phyloP scores from a whole-genome alignment of 441 rosid genomes.

The Gossypium trilobum region DNA sequence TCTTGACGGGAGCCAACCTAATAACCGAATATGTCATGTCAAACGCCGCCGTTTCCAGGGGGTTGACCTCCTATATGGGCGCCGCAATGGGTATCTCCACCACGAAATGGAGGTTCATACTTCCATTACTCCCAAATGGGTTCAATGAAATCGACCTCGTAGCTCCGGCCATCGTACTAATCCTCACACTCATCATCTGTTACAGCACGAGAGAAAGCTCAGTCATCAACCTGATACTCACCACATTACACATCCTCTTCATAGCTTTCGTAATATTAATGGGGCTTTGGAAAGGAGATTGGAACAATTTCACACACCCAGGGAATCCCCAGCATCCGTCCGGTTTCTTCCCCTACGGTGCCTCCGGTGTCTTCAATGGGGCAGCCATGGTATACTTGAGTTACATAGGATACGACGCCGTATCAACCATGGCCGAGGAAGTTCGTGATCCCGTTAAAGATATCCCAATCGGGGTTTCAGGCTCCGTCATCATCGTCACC shows the following conservation, averaged over 20 bases:
- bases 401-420: conserved; percentile 91
- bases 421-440: conserved; percentile 89
- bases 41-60: conserved; percentile 77
- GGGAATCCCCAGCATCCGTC: conserved; percentile 40
- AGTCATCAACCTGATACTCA: conserved; percentile 56
- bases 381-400: conserved; percentile 76
- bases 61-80: conserved; percentile 64
- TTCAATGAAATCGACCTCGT: conserved; percentile 62
- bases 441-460: conserved; percentile 64
- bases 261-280: conserved; percentile 53
- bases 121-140: conserved; percentile 50
- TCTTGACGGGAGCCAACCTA: conserved; percentile 69
- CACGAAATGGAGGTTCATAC: conserved; percentile 47
- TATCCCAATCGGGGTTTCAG: conserved; percentile 78
- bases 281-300: conserved; percentile 60
- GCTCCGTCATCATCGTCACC: conserved; percentile 70
- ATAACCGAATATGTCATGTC: conserved; percentile 78
- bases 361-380: conserved; percentile 63
- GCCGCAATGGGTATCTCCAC: conserved; percentile 61
- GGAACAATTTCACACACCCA: conserved; percentile 47
- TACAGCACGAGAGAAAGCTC: conserved; percentile 79
- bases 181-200: conserved; percentile 57
- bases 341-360: conserved; percentile 69
- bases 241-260: conserved; percentile 65
- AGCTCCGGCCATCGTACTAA: conserved; percentile 47